Evolutionary conservation across 176 grass and related monocot genomes (phyloP).

Genomic region (Musa itinerans): DNA sequence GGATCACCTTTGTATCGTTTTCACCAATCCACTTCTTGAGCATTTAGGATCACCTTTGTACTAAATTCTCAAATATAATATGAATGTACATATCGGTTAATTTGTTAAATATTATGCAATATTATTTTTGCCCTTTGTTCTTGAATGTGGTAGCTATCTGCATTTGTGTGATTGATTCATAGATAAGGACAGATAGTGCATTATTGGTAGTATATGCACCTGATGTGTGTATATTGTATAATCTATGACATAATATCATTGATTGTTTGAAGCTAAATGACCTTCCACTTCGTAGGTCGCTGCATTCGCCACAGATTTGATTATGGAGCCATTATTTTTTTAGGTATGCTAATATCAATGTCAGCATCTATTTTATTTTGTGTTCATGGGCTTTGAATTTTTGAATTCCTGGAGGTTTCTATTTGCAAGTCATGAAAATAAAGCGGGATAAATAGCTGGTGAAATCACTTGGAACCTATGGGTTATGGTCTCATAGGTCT

Average conservation of each 20-base stretch:
- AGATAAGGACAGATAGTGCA: not conserved
- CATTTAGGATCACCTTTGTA: no score
- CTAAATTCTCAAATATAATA: no score
- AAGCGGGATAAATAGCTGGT: not conserved
- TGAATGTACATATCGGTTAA: not conserved
- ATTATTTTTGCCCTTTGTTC: not conserved
- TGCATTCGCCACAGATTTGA: constrained; percentile 94
- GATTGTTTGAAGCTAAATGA: not conserved
- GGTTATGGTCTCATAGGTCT: no score
- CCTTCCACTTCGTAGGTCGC: constrained; percentile 44
- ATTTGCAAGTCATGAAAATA: not conserved
- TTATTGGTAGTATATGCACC: not conserved
- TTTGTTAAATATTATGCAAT: not conserved
- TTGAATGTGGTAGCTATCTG: not conserved
- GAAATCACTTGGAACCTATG: no score
- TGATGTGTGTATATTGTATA: not conserved
- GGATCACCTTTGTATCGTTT: no score
- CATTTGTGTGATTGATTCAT: constrained; percentile 2
- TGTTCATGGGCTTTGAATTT: not conserved
- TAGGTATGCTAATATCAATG: constrained; percentile 37
- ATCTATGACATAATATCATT: not conserved
- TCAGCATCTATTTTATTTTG: not conserved
- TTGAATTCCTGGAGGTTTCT: not conserved
- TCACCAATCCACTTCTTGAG: no score
- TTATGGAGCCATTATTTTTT: constrained; percentile 89